Evolutionary conservation across 768 basidiomycete genomes (phyloP), one percentile per base, ranked within the genome.

Genomic region (Amanita exitialis): DNA sequence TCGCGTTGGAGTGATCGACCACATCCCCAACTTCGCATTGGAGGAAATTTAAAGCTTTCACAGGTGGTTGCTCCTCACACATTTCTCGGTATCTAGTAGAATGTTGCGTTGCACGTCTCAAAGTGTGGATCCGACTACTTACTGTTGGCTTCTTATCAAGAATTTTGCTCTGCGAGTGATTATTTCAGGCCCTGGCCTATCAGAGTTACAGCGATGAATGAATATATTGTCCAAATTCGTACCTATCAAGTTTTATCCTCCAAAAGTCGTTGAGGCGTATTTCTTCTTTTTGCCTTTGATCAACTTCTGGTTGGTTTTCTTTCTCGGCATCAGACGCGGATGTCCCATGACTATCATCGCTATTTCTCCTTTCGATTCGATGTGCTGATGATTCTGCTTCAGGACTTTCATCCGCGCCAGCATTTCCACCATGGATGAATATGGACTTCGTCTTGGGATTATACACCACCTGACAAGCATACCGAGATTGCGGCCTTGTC

Each of bases 391-490:
- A 36, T 41, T 49, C 53, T 23, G 42, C 48, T 51, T 49, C 20
- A 47, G 32, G 39, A 35, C 41, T 30, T 15, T 56, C 46, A 57
- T 49, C 36, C 51, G 56, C 59, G 0, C 85, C 85, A 4, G 76
- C 78, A 65, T 87, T 90, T 38, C 88, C 88, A 2, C 89, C 89
- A 58, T 90, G 87, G 67, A 90, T 66, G 58, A 77, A 89, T 3
- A 80, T 68, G 32, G 66, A 74, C 55, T 71, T 76, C 39, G 76
- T 73, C 23, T 62, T 65, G 1, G 77, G 66, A 56, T 87, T 81
- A 54, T 88, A 90, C 37, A 83, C 83, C 10, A 88, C 78, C 62
- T 89, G 86, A 58, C 89, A 85, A 3, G 87, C 88, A 59, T 83
- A 90, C 47, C 88, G 71, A 6, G 87, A 76, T 3, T 68, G 54